Conservation (phyloP, 2,329 filamentous ascomycete species). For the Talaromyces sp. region DNA sequence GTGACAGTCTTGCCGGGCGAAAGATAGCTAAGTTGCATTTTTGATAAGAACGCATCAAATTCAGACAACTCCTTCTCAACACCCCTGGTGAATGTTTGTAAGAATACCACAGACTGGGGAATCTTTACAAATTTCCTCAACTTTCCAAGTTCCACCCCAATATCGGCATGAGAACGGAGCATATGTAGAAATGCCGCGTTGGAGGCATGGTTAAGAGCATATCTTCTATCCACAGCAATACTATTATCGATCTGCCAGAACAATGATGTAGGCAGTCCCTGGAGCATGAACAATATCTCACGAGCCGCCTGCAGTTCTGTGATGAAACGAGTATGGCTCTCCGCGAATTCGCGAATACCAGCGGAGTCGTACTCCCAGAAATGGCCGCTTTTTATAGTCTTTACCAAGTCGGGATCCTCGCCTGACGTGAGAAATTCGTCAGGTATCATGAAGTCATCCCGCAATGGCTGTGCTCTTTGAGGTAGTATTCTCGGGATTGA, state of each 20-base stretch:
- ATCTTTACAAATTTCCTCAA: conserved; percentile 49
- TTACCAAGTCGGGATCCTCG: conserved; percentile 34
- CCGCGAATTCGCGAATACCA: conserved; percentile 18
- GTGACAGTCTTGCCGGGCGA: conserved; percentile 51
- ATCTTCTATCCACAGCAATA: conserved; percentile 38
- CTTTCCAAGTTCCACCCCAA: conserved; percentile 47
- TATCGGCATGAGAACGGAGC: conserved; percentile 43
- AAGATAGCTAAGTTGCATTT: conserved; percentile 60
- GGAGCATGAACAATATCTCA: conserved; percentile 81
- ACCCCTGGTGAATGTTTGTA: conserved; percentile 69
- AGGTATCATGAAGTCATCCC: conserved; percentile 34
- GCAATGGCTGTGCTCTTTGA: conserved; percentile 25
- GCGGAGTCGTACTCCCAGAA: conserved; percentile 44
- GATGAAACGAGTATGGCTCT: conserved; percentile 39
- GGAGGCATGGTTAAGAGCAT: conserved; percentile 35
- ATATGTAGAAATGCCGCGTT: conserved; percentile 30
- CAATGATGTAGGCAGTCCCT: conserved; percentile 70
- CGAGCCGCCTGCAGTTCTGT: conserved; percentile 71
- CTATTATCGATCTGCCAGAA: conserved; percentile 49
- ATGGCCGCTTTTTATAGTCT: conserved; percentile 42
- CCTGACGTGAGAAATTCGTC: conserved; percentile 31
- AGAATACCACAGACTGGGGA: conserved; percentile 52
- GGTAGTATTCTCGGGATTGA: conserved; percentile 29
- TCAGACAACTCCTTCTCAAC: conserved; percentile 54
- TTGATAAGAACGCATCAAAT: conserved; percentile 59